These are phyloP conservation scores for Lentinus polychrous DNA, from an alignment of 1,284 basidiomycete genomes.

Conservation along the genomic window DNA sequence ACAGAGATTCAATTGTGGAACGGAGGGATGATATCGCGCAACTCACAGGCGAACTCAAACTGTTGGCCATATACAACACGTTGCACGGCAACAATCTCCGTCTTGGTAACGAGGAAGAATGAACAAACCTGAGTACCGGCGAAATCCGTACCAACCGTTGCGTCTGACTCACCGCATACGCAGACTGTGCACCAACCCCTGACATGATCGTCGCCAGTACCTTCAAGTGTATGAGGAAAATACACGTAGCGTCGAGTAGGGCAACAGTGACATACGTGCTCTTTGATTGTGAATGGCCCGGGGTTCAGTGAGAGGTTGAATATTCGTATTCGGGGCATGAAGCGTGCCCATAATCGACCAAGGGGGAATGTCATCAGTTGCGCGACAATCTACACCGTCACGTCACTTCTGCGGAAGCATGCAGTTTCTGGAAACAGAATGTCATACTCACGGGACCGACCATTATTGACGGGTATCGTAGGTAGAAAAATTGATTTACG, in stretches of 20 bases:
- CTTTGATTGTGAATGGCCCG: conserved; percentile 63
- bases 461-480: conserved; percentile 55
- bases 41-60: conserved; percentile 56
- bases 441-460: conserved; percentile 20
- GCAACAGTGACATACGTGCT: conserved; percentile 37
- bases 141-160: background rate
- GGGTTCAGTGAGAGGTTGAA: conserved; percentile 54
- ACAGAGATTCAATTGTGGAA: background rate
- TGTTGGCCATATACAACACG: conserved; percentile 60
- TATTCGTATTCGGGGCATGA: conserved; percentile 45
- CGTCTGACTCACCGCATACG: conserved; percentile 37
- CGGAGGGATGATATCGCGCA: conserved; percentile 19
- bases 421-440: background rate
- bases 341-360: conserved; percentile 46
- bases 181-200: conserved; percentile 49
- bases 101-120: background rate
- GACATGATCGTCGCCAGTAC: conserved; percentile 67
- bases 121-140: background rate
- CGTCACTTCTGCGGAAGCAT: background rate
- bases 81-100: conserved; percentile 58
- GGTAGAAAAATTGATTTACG: conserved; percentile 63
- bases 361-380: conserved; percentile 57
- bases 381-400: conserved; percentile 36
- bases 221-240: conserved; percentile 8
- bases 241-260: too few relatives aligned